A percentile compares a stretch with the other conserved stretches of the same genome.
Conservation (phyloP, 345 rosid species). For the Hirschfeldia incana region DNA sequence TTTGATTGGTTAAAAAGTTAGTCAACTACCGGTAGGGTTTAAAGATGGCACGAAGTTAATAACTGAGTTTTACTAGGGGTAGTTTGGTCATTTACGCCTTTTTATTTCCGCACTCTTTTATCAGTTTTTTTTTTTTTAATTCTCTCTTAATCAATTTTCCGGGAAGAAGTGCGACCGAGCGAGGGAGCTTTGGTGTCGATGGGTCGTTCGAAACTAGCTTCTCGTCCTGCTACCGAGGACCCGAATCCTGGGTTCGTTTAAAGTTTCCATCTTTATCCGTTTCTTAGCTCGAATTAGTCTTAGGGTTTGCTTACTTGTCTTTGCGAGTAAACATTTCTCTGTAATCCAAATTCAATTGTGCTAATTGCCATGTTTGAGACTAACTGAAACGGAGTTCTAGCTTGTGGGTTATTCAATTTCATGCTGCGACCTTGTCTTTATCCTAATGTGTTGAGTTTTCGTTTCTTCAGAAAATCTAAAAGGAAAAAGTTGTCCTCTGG, state of each 20-base stretch:
- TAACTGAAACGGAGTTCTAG: neutral
- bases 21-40: conserved; percentile 35
- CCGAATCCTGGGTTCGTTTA: conserved; percentile 46
- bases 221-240: conserved; percentile 51
- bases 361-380: conserved; percentile 12
- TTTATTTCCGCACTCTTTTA: neutral
- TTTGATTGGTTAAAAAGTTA: neutral
- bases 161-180: conserved; percentile 26
- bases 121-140: neutral
- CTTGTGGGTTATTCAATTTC: conserved; percentile 4
- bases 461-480: conserved; percentile 54
- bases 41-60: conserved; percentile 27
- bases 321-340: conserved; percentile 16
- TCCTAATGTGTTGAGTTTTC: conserved; percentile 2
- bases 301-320: conserved; percentile 11
- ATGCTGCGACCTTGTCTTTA: neutral
- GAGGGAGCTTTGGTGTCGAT: conserved; percentile 33
- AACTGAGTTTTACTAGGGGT: conserved; percentile 9
- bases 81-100: neutral
- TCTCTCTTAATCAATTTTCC: conserved; percentile 12
- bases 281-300: conserved; percentile 8
- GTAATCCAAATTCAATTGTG: neutral
- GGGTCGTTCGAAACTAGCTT: conserved; percentile 54
- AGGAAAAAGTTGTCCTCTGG: conserved; percentile 53
- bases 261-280: conserved; percentile 9